Base-by-base conservation (phyloP, 768 basidiomycete species). In the Imleria badia region DNA sequence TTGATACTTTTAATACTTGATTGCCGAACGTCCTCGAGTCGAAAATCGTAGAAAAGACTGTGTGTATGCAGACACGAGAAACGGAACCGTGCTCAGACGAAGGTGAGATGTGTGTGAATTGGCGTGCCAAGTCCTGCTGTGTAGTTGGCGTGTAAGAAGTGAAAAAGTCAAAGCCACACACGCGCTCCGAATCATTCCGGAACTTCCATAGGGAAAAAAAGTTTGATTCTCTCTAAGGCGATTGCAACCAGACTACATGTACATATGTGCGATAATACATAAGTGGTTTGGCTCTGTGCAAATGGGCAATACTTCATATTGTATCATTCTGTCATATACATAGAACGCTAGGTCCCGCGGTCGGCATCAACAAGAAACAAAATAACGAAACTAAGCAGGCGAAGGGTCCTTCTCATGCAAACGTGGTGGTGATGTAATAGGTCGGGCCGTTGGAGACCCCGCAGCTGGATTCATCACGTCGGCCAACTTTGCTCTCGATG, bases 371-470 rank as follows among this genome's bases (percentile, higher is more conserved):
- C n/a, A n/a, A n/a, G n/a, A n/a, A n/a, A n/a, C n/a, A n/a, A n/a
- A n/a, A n/a, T n/a, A n/a, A 55, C 3, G 12, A 55, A 11, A 50
- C 38, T 63, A 70, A 9, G 56, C 45, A 22, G 69, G 69, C 1
- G 69, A 67, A 5, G 63, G 26, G 17, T 72, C 71, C 52, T 65
- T 71, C 22, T 71, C 69, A 26, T 71, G 69, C 30, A 66, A 51
- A n/a, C 69, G 78, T 19, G 80, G 72, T 15, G 85, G 83, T 19
- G 82, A 82, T n/a, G 82, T 75, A 11, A 79, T 75, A 51, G 77
- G 75, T 62, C 85, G 83, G 12, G 73, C 64, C 8, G 75, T 73
- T 19, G 84, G 79, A 49, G 83, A 81, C 48, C 81, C 76, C 39
- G 79, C 76, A 57, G 71, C n/a, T n/a, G n/a, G n/a, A n/a, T n/a